Evolutionary conservation across 2,329 filamentous ascomycete genomes (phyloP).

Genomic region (Daldinia sp.): DNA sequence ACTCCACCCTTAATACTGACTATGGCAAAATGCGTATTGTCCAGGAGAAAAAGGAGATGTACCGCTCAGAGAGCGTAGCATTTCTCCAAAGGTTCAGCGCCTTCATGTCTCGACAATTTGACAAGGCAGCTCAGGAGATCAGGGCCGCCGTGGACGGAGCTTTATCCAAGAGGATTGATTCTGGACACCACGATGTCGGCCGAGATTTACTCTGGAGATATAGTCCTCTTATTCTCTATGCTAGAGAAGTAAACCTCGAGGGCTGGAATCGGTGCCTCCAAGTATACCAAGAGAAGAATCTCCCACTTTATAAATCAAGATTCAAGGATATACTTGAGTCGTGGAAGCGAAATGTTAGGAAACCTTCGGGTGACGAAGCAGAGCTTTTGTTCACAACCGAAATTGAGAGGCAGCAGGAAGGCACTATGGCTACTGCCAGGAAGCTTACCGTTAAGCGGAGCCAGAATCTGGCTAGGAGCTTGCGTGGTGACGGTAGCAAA

Average conservation of each 20-base stretch:
- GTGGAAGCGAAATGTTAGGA: conserved; percentile 83
- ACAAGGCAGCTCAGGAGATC: conserved; percentile 75
- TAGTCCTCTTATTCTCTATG: conserved; percentile 85
- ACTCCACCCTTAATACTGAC: conserved; percentile 70
- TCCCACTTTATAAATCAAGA: conserved; percentile 80
- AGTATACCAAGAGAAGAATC: conserved; percentile 80
- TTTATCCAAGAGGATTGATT: conserved; percentile 72
- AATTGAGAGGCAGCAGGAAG: conserved; percentile 84
- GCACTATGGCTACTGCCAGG: conserved; percentile 75
- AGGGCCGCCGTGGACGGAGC: conserved; percentile 69
- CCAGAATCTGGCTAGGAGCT: conserved; percentile 80
- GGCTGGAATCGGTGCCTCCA: conserved; percentile 84
- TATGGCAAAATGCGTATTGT: conserved; percentile 92
- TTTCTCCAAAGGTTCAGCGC: conserved; percentile 84
- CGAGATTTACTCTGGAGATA: conserved; percentile 85
- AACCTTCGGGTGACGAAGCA: conserved; percentile 77
- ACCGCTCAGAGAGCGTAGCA: conserved; percentile 74
- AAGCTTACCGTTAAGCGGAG: conserved; percentile 95
- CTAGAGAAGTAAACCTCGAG: conserved; percentile 80
- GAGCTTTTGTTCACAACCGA: conserved; percentile 89
- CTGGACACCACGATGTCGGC: conserved; percentile 73
- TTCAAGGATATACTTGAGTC: conserved; percentile 79
- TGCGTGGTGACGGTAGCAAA: conserved; percentile 70
- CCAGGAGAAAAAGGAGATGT: conserved; percentile 92
- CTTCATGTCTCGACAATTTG: conserved; percentile 84